Percentiles rank a stretch among this genome's conserved stretches.
Evolutionary conservation across 2,329 filamentous ascomycete genomes (phyloP).

Genomic region (Sclerotinia spermophila): DNA sequence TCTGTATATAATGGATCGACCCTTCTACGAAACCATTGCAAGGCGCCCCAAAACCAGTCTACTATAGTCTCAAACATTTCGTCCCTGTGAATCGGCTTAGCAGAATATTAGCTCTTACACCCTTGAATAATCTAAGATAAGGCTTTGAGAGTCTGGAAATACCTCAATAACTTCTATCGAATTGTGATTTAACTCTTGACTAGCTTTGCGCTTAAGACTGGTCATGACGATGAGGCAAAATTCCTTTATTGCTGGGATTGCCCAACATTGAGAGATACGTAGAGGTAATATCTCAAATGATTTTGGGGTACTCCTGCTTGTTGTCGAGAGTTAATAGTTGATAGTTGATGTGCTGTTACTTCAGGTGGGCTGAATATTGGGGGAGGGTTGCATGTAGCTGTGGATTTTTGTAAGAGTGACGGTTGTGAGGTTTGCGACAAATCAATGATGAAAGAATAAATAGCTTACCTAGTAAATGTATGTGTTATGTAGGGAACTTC

Average conservation of each 20-base stretch:
- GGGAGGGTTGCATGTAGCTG: background rate
- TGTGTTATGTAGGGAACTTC: background rate
- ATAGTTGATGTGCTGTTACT: conserved; percentile 5
- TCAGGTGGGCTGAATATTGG: background rate
- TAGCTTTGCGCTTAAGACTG: conserved; percentile 30
- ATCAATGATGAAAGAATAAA: conserved; percentile 18
- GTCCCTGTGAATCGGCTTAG: conserved; percentile 4
- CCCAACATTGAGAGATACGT: conserved; percentile 10
- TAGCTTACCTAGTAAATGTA: background rate
- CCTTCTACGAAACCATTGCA: background rate
- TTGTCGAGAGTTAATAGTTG: background rate
- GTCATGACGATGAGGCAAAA: conserved; percentile 12
- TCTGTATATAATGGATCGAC: conserved; percentile 15
- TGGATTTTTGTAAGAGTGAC: background rate
- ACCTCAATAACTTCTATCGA: conserved; percentile 23
- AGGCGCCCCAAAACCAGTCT: background rate
- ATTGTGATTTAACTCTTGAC: conserved; percentile 26
- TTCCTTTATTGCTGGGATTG: background rate
- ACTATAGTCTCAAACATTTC: conserved; percentile 14
- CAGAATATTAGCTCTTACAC: background rate
- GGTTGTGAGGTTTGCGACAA: conserved; percentile 1
- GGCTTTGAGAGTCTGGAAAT: background rate
- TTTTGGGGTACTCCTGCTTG: background rate
- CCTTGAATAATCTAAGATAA: background rate
- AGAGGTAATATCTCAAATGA: background rate